These are phyloP conservation scores for Lentinula sp. DNA, from an alignment of 768 basidiomycete species.

Conservation along the genomic window DNA sequence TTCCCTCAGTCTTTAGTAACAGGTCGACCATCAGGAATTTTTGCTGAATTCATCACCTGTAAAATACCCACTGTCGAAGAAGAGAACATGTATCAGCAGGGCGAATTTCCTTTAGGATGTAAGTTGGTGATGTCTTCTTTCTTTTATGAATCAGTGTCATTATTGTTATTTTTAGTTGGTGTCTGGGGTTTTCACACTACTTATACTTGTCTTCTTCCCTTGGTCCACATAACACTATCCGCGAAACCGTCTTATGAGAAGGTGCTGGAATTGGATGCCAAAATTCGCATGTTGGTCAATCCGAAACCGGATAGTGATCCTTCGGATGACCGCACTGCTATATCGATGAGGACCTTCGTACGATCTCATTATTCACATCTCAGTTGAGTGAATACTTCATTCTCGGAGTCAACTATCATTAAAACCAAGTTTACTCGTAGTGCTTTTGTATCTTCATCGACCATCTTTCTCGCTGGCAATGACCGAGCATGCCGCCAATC, in stretches of 20 bases:
- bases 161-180: constrained; percentile 28
- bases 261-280: constrained; percentile 44
- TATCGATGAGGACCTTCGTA: constrained; percentile 34
- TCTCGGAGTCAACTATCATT: background rate
- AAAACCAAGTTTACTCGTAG: constrained; percentile 19
- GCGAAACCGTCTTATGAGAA: constrained; percentile 37
- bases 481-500: constrained; percentile 39
- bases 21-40: constrained; percentile 42
- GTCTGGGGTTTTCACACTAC: constrained; percentile 39
- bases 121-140: constrained; percentile 12
- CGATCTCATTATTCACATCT: constrained; percentile 41
- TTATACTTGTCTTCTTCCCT: constrained; percentile 34
- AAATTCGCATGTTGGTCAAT: constrained; percentile 34
- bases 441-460: constrained; percentile 50
- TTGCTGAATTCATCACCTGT: constrained; percentile 38
- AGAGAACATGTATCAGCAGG: constrained; percentile 35
- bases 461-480: constrained; percentile 54
- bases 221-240: constrained; percentile 33
- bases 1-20: constrained; percentile 34
- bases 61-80: constrained; percentile 39
- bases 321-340: constrained; percentile 24
- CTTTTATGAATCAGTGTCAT: background rate
- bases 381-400: constrained; percentile 20
- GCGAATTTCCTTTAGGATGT: constrained; percentile 41
- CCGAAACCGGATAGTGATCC: constrained; percentile 13